Conservation (phyloP, 352 stramenopile species). For the Aphanomyces astaci region DNA sequence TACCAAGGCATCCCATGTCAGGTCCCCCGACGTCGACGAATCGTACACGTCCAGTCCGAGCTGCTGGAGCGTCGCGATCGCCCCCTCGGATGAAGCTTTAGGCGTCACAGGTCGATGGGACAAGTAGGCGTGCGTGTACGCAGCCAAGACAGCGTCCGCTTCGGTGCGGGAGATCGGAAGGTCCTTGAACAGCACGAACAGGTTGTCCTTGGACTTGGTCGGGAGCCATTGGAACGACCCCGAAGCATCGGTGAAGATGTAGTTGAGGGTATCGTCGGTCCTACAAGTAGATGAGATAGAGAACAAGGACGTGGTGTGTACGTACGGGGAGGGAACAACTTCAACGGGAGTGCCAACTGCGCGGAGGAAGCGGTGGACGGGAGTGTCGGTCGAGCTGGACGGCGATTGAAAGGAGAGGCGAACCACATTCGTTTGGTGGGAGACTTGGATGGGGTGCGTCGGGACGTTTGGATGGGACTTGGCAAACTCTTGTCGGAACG, state of each 20-base stretch:
- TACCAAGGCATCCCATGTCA: conserved; percentile 82
- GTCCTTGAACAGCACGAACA: conserved; percentile 84
- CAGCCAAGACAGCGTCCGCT: conserved; percentile 64
- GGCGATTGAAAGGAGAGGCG: background rate
- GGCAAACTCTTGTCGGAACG: conserved; percentile 1
- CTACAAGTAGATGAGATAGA: background rate
- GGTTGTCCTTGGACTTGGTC: conserved; percentile 34
- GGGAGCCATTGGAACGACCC: conserved; percentile 73
- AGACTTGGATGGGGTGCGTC: conserved; percentile 1
- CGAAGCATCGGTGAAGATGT: conserved; percentile 61
- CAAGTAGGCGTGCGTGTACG: conserved; percentile 64
- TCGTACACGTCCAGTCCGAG: conserved; percentile 81
- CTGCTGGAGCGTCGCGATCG: conserved; percentile 66
- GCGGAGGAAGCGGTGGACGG: background rate
- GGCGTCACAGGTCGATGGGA: background rate
- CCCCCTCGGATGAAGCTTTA: conserved; percentile 16
- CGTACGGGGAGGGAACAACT: conserved; percentile 8
- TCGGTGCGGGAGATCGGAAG: conserved; percentile 60
- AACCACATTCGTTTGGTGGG: conserved; percentile 3
- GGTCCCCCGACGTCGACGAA: conserved; percentile 33
- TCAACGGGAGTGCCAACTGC: background rate
- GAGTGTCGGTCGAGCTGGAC: background rate
- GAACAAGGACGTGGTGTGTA: background rate
- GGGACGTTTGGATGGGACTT: background rate
- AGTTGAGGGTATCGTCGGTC: conserved; percentile 41